Evolutionary conservation across 352 stramenopile genomes (phyloP).

Genomic region (Pythium chondricola): DNA sequence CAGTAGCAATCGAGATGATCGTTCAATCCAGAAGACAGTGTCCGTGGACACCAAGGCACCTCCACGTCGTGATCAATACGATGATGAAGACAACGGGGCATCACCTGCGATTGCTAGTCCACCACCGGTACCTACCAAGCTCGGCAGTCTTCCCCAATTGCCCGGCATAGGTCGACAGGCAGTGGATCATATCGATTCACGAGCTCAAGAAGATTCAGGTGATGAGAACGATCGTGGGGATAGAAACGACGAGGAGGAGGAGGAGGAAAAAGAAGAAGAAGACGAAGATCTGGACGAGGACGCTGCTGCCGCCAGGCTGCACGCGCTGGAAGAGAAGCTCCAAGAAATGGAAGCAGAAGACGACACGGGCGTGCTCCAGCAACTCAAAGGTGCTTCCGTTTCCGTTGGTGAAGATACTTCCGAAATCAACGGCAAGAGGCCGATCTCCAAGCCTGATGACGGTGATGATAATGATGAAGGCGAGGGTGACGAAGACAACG

Average conservation of each 20-base stretch:
- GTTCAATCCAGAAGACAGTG: constrained; percentile 6
- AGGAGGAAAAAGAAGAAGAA: constrained; percentile 16
- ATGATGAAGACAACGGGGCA: constrained; percentile 20
- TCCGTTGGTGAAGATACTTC: constrained; percentile 29
- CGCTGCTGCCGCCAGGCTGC: constrained; percentile 46
- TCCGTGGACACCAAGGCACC: constrained; percentile 9
- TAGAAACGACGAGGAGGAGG: constrained; percentile 4
- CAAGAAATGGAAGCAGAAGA: constrained; percentile 82
- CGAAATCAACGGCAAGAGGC: constrained; percentile 14
- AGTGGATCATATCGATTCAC: too few relatives aligned
- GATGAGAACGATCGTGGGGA: neutral
- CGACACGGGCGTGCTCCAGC: constrained; percentile 66
- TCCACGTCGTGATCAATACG: constrained; percentile 18
- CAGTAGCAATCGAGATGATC: constrained; percentile 1
- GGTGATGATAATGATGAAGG: neutral
- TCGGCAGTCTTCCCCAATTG: constrained; percentile 6
- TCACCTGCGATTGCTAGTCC: constrained; percentile 11
- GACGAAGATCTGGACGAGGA: constrained; percentile 64
- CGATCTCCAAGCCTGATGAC: constrained; percentile 11
- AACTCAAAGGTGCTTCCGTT: constrained; percentile 44
- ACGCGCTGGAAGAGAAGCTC: constrained; percentile 67
- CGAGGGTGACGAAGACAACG: constrained; percentile 29
- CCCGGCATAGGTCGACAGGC: neutral
- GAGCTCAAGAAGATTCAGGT: neutral
- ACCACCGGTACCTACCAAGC: constrained; percentile 12